A percentile compares a stretch with the other conserved stretches of the same genome.
Evolutionary conservation across 257 asterid species (phyloP).

Genomic region (Paraleonurus japonicus): DNA sequence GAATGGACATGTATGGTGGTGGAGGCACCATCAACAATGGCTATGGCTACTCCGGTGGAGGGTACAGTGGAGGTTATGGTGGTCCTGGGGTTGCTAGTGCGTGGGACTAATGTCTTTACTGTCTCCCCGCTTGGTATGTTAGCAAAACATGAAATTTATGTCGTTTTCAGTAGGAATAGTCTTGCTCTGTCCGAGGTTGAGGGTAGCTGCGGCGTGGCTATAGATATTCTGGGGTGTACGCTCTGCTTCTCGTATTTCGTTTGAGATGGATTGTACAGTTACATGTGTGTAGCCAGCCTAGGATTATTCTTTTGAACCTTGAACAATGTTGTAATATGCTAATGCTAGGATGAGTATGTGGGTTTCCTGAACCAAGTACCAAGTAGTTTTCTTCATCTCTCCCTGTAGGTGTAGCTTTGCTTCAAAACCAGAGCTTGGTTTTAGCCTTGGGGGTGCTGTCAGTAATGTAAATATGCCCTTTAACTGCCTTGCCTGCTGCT

Average conservation of each 20-base stretch:
- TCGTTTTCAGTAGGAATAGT: conserved; percentile 23
- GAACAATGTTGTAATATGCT: conserved; percentile 30
- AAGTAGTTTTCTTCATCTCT: conserved; percentile 2
- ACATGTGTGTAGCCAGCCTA: not conserved
- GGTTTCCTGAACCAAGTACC: conserved; percentile 9
- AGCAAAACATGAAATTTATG: conserved; percentile 19
- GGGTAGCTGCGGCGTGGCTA: conserved; percentile 30
- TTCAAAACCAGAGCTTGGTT: not conserved
- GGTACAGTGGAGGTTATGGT: conserved; percentile 45
- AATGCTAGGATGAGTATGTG: conserved; percentile 24
- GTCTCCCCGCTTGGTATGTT: conserved; percentile 4
- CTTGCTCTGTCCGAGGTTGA: conserved; percentile 18
- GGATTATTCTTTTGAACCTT: not conserved
- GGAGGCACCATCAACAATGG: conserved; percentile 26
- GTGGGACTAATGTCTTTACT: no score
- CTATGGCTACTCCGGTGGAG: conserved; percentile 37
- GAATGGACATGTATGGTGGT: conserved; percentile 54
- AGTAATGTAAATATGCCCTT: conserved; percentile 17
- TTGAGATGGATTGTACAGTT: not conserved
- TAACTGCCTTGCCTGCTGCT: not conserved
- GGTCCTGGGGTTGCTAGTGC: conserved; percentile 68
- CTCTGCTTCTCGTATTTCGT: not conserved
- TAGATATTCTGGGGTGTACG: conserved; percentile 19
- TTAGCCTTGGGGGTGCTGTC: not conserved
- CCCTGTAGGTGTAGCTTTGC: not conserved